Evolutionary conservation across 2,329 filamentous ascomycete species (phyloP).

Genomic region (Mycosphaerelloides madeirae): DNA sequence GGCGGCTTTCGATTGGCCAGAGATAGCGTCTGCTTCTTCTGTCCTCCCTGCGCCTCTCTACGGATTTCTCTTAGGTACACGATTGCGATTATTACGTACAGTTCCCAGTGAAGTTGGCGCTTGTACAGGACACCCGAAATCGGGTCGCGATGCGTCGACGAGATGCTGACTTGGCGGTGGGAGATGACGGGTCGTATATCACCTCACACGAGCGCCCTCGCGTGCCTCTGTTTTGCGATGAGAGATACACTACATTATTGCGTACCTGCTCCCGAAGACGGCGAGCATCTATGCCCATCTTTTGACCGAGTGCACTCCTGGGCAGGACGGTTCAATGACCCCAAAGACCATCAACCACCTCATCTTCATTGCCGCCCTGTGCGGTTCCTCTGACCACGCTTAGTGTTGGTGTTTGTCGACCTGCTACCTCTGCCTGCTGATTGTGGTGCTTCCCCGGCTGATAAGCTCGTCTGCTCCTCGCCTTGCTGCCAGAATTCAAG

Average conservation of each 20-base stretch:
- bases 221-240: conserved; percentile 2
- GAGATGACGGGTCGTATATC: conserved; percentile 6
- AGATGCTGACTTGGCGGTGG: conserved; percentile 9
- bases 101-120: conserved; percentile 4
- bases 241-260: neutral
- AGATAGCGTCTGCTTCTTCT: neutral
- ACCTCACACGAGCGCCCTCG: conserved; percentile 14
- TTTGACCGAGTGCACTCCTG: neutral
- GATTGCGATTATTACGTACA: conserved; percentile 18
- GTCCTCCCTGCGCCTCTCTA: conserved; percentile 9
- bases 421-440: conserved; percentile 4
- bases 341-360: conserved; percentile 31
- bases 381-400: conserved; percentile 24
- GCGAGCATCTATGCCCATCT: conserved; percentile 2
- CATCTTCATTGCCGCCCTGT: conserved; percentile 31
- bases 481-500: conserved; percentile 2
- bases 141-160: conserved; percentile 2
- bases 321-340: conserved; percentile 30
- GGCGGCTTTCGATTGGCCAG: too few species aligned
- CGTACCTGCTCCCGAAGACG: conserved; percentile 1
- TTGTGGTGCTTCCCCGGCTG: conserved; percentile 16
- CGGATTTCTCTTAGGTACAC: conserved; percentile 17
- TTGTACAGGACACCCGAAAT: conserved; percentile 6
- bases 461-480: conserved; percentile 15
- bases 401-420: conserved; percentile 16